Percentiles rank a stretch among this genome's conserved stretches.
Evolutionary conservation across 208 protist species (phyloP).

Genomic region (Crithidia brevicula): DNA sequence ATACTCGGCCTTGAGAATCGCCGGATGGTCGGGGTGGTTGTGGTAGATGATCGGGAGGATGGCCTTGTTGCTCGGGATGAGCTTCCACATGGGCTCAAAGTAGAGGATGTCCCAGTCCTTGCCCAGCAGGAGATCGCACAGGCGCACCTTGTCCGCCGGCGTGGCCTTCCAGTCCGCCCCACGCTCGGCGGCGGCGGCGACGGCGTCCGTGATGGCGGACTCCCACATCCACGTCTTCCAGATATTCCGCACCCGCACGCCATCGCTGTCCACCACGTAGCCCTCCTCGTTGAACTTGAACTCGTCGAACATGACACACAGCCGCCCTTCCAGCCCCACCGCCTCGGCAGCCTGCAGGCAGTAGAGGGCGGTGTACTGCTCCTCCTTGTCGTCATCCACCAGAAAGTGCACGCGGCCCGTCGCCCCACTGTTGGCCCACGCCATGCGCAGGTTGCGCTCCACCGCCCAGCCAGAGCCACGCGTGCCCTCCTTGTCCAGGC

Average conservation of each 20-base stretch:
- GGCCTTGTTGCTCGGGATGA: constrained; percentile 93
- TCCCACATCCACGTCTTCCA: constrained; percentile 96
- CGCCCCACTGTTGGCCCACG: constrained; percentile 64
- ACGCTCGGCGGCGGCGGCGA: constrained; percentile 59
- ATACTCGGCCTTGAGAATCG: constrained; percentile 70
- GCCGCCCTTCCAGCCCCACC: constrained; percentile 76
- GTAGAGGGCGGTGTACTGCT: constrained; percentile 89
- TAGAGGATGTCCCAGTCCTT: constrained; percentile 71
- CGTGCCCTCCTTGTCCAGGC: constrained; percentile 58
- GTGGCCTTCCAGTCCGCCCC: constrained; percentile 69
- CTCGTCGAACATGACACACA: constrained; percentile 91
- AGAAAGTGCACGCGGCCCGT: constrained; percentile 89
- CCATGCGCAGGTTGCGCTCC: constrained; percentile 55
- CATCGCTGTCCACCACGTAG: constrained; percentile 73
- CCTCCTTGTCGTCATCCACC: constrained; percentile 87
- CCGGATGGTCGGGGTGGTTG: constrained; percentile 82
- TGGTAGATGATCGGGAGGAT: constrained; percentile 89
- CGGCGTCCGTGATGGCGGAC: constrained; percentile 80
- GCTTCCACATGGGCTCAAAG: constrained; percentile 93
- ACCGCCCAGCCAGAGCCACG: constrained; percentile 68
- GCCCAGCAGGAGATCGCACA: constrained; percentile 86
- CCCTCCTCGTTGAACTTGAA: constrained; percentile 85
- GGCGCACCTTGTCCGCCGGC: constrained; percentile 73
- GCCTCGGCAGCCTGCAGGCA: constrained; percentile 70
- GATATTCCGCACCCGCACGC: constrained; percentile 72